Percentiles rank a stretch among this genome's conserved stretches.
These are phyloP conservation scores for Liquidambar formosana DNA, from an alignment of 164 flowering plant genomes.

Conservation along the genomic window DNA sequence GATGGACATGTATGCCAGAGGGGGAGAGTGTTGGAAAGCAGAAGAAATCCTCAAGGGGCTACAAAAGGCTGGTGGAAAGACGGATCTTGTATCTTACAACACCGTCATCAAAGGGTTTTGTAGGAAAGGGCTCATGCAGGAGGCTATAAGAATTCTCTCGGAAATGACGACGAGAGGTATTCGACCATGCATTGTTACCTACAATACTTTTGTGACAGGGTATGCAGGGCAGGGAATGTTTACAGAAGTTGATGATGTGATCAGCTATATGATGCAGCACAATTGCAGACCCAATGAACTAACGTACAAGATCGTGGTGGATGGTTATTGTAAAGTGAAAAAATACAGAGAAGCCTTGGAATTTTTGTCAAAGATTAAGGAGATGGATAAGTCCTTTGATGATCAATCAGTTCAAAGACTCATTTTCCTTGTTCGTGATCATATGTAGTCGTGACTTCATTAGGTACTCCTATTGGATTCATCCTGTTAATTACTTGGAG, in stretches of 20 bases:
- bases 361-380: constrained; percentile 56
- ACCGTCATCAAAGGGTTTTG: constrained; percentile 93
- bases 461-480: neutral
- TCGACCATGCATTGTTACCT: constrained; percentile 78
- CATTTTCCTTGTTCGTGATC: constrained; percentile 42
- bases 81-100: constrained; percentile 86
- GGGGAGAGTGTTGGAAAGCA: constrained; percentile 87
- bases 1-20: constrained; percentile 92
- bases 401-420: constrained; percentile 49
- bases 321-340: constrained; percentile 72
- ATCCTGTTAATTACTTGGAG: neutral
- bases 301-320: constrained; percentile 76
- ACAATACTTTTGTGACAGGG: constrained; percentile 76
- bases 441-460: constrained; percentile 16
- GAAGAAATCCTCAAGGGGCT: constrained; percentile 70
- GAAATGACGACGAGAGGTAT: constrained; percentile 76
- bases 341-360: constrained; percentile 65
- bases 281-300: constrained; percentile 81
- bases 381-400: constrained; percentile 45
- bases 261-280: constrained; percentile 68
- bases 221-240: constrained; percentile 67
- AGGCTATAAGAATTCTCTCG: constrained; percentile 61
- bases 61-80: constrained; percentile 45
- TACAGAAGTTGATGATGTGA: constrained; percentile 57
- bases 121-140: constrained; percentile 84